A percentile compares a stretch with the other conserved stretches of the same genome.
phyloP scores from a whole-genome alignment of 1,284 basidiomycete genomes.

The Ceratobasidium sp. region DNA sequence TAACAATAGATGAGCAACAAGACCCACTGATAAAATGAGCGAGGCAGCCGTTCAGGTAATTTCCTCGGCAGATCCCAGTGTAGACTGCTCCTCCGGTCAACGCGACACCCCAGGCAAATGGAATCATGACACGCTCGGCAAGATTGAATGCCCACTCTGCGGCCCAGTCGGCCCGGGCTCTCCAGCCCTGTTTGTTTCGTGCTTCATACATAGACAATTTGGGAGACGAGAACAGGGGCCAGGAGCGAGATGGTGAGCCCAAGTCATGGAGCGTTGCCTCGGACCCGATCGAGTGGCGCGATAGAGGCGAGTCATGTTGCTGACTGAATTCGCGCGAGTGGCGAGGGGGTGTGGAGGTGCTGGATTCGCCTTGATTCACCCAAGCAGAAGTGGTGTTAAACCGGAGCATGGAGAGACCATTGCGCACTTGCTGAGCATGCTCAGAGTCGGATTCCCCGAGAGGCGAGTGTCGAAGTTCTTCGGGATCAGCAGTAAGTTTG shows the following conservation, averaged over 20 bases:
- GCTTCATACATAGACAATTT: slow-evolving; percentile 13
- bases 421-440: slow-evolving; percentile 49
- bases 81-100: slow-evolving; percentile 78
- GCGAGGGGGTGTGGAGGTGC: neutral
- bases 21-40: slow-evolving; percentile 91
- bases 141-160: slow-evolving; percentile 59
- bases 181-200: neutral
- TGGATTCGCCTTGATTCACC: slow-evolving; percentile 25
- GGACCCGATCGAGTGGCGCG: slow-evolving; percentile 27
- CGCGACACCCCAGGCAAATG: slow-evolving; percentile 71
- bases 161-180: neutral
- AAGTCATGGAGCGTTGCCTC: slow-evolving; percentile 31
- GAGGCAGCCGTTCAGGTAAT: slow-evolving; percentile 81
- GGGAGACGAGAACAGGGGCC: slow-evolving; percentile 32
- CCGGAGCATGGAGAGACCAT: slow-evolving; percentile 61
- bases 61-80: slow-evolving; percentile 80
- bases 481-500: slow-evolving; percentile 28
- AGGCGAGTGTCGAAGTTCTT: slow-evolving; percentile 21
- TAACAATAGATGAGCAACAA: slow-evolving; percentile 38
- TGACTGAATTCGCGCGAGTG: slow-evolving; percentile 23
- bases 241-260: slow-evolving; percentile 2
- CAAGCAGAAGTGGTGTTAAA: slow-evolving; percentile 8
- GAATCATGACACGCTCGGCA: slow-evolving; percentile 67
- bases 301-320: slow-evolving; percentile 11
- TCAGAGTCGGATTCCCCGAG: slow-evolving; percentile 8